Percentiles rank a stretch among this genome's conserved stretches.
phyloP scores from a whole-genome alignment of 1,284 basidiomycete species.

The Microbotryum saponariae region DNA sequence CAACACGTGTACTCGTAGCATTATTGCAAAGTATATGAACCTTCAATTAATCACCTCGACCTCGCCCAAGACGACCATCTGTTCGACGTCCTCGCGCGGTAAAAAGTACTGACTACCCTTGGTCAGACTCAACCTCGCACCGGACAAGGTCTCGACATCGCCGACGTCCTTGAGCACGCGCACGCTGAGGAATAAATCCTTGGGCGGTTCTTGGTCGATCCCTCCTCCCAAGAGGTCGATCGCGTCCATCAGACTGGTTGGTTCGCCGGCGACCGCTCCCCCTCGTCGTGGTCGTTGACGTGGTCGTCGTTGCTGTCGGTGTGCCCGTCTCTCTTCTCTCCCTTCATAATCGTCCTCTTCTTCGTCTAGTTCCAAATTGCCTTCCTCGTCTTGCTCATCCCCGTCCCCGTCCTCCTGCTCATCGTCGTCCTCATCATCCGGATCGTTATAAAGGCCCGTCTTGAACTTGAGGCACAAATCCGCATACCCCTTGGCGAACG shows the following conservation, averaged over 20 bases:
- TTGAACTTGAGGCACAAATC: conserved; percentile 74
- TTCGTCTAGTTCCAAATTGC: conserved; percentile 7
- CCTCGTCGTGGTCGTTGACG: conserved; percentile 37
- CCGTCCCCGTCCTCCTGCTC: no score
- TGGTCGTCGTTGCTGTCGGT: conserved; percentile 45
- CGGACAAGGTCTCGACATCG: conserved; percentile 74
- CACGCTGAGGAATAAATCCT: conserved; percentile 70
- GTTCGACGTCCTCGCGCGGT: conserved; percentile 75
- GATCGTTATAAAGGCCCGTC: conserved; percentile 46
- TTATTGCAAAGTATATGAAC: not conserved
- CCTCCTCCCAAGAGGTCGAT: conserved; percentile 68
- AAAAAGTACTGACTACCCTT: conserved; percentile 83
- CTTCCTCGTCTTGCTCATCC: no score
- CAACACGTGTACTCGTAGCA: no score
- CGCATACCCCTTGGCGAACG: conserved; percentile 78
- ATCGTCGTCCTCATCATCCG: no score
- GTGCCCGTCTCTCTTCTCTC: not conserved
- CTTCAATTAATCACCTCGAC: conserved; percentile 50
- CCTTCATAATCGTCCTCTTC: not conserved
- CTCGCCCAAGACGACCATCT: conserved; percentile 83
- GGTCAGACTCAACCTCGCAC: conserved; percentile 73
- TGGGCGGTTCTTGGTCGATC: conserved; percentile 61
- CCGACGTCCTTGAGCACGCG: conserved; percentile 76
- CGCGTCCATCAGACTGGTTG: conserved; percentile 26
- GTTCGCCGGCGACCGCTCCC: conserved; percentile 1